Percentiles rank a stretch among this genome's conserved stretches.
These are phyloP conservation scores for Hymenoscyphus albidus DNA, from an alignment of 2,329 filamentous ascomycete species.

Conservation along the genomic window DNA sequence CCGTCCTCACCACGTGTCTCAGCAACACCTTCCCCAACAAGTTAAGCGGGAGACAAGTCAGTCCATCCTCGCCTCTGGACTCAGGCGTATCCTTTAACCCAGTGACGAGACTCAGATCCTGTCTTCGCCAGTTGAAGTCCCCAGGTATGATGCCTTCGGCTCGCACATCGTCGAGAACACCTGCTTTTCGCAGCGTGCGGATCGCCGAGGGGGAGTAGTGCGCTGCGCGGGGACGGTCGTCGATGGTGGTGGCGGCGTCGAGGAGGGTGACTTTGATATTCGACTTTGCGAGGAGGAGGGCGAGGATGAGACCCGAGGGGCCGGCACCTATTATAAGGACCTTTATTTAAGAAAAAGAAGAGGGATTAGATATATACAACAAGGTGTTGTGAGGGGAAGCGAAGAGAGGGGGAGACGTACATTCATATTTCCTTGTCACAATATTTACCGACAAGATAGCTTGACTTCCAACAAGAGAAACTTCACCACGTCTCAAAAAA, in stretches of 20 bases:
- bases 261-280: constrained; percentile 51
- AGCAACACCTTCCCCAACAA: constrained; percentile 42
- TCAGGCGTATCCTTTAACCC: constrained; percentile 30
- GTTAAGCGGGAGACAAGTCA: constrained; percentile 44
- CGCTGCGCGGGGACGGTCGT: constrained; percentile 58
- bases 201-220: constrained; percentile 58
- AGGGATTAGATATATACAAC: background rate
- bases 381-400: background rate
- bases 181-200: constrained; percentile 55
- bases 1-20: constrained; percentile 36
- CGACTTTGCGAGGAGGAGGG: constrained; percentile 47
- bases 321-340: constrained; percentile 48
- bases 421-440: too few species aligned
- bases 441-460: too few species aligned
- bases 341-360: constrained; percentile 19
- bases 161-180: constrained; percentile 51
- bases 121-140: constrained; percentile 44
- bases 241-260: constrained; percentile 51
- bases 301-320: constrained; percentile 47
- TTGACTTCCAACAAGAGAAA: too few species aligned
- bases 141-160: constrained; percentile 40
- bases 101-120: constrained; percentile 37
- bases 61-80: constrained; percentile 34
- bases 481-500: too few species aligned
- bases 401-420: background rate